A percentile compares a stretch with the other conserved stretches of the same genome.
These are phyloP conservation scores for Aulographum hederae DNA, from an alignment of 2,329 filamentous ascomycete species.

Conservation along the genomic window DNA sequence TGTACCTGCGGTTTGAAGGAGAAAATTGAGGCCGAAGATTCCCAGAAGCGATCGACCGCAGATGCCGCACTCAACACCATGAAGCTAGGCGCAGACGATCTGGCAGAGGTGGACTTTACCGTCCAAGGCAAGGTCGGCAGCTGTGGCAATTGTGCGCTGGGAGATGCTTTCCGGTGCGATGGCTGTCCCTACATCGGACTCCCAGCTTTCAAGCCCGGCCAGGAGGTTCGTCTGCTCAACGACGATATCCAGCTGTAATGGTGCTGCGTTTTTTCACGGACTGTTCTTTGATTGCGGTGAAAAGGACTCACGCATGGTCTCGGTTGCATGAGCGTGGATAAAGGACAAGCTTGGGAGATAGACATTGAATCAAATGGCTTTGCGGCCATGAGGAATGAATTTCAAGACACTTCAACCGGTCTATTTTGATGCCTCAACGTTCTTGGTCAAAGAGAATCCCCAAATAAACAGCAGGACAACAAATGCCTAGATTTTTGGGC, in stretches of 20 bases:
- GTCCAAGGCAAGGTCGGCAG: conserved; percentile 93
- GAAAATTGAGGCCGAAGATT: conserved; percentile 72
- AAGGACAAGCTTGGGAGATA: too few species aligned
- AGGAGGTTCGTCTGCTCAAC: conserved; percentile 78
- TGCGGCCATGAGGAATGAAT: too few species aligned
- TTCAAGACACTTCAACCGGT: too few species aligned
- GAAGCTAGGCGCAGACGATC: conserved; percentile 58
- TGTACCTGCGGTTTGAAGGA: conserved; percentile 88
- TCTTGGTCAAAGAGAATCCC: too few species aligned
- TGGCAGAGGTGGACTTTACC: conserved; percentile 88
- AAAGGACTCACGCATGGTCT: too few species aligned
- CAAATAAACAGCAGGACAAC: too few species aligned
- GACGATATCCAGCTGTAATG: conserved; percentile 65
- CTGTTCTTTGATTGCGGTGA: too few species aligned
- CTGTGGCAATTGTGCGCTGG: conserved; percentile 84
- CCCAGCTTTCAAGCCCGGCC: conserved; percentile 90
- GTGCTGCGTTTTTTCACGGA: too few species aligned
- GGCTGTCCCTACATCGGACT: conserved; percentile 75
- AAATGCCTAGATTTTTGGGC: too few species aligned
- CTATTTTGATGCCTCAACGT: too few species aligned
- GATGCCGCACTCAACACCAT: conserved; percentile 46
- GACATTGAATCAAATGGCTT: too few species aligned
- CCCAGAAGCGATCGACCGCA: conserved; percentile 42
- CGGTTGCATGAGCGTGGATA: too few species aligned
- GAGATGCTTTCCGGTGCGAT: conserved; percentile 54